phyloP scores from a whole-genome alignment of 495 filamentous ascomycete genomes.

The Friedmanniomyces endolithicus region DNA sequence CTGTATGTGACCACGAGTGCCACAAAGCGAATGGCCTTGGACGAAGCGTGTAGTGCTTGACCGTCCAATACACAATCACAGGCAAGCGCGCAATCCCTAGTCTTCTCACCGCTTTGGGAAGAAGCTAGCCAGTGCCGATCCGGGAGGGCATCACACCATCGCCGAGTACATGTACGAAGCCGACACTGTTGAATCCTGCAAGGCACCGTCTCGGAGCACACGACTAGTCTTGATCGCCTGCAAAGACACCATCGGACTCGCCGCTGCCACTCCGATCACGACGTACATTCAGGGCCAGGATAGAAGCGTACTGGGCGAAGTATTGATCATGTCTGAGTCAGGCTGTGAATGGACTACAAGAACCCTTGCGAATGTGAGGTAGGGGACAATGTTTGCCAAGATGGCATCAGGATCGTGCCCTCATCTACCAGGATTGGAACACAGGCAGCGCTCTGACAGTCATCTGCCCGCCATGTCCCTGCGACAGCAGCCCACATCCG shows the following conservation, averaged over 20 bases:
- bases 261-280: neutral
- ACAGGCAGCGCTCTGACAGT: neutral
- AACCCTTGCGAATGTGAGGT: slow-evolving; percentile 1
- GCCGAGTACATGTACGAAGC: neutral
- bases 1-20: no score
- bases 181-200: neutral
- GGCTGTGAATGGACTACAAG: neutral
- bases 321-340: neutral
- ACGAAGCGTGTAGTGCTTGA: no score
- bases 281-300: neutral
- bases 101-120: neutral
- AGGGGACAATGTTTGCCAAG: neutral
- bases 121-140: neutral
- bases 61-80: no score
- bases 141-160: neutral
- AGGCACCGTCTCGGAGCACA: neutral
- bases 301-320: neutral
- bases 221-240: neutral
- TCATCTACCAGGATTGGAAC: neutral
- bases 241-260: neutral
- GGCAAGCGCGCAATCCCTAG: no score
- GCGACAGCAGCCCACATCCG: slow-evolving; percentile 6
- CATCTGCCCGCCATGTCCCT: neutral
- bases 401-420: slow-evolving; percentile 18
- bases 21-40: no score